These are phyloP conservation scores for Pisolithus microcarpus DNA, from an alignment of 768 basidiomycete genomes.

Conservation along the genomic window DNA sequence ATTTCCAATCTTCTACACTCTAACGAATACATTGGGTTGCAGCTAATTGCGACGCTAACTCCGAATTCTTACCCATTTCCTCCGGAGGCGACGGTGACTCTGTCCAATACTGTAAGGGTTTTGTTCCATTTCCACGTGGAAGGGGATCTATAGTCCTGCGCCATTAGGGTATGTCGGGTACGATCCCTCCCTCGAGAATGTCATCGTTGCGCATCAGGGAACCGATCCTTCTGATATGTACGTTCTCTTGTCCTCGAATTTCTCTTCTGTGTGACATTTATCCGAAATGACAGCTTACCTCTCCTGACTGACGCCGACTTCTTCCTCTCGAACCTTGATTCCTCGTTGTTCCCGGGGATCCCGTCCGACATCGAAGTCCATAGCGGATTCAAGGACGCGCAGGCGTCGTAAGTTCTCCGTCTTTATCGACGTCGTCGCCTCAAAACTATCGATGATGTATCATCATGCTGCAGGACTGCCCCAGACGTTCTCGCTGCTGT, in stretches of 20 bases:
- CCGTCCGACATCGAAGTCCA: conserved; percentile 34
- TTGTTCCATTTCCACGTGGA: neutral
- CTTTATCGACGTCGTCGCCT: neutral
- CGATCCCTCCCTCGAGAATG: conserved; percentile 26
- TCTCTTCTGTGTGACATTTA: neutral
- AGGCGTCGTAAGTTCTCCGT: conserved; percentile 30
- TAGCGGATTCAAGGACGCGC: conserved; percentile 36
- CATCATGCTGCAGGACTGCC: conserved; percentile 29
- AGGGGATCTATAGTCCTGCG: neutral
- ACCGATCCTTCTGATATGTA: conserved; percentile 34
- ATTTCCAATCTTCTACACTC: too few species aligned
- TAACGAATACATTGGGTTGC: neutral
- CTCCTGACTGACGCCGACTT: conserved; percentile 34
- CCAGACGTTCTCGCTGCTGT: conserved; percentile 34
- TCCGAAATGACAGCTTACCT: conserved; percentile 23
- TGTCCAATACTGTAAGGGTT: conserved; percentile 35
- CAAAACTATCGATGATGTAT: neutral
- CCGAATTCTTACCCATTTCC: conserved; percentile 37
- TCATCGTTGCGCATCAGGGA: conserved; percentile 40
- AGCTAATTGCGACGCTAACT: conserved; percentile 42
- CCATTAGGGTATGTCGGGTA: conserved; percentile 25
- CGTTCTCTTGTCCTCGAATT: neutral
- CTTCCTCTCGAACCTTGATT: conserved; percentile 25
- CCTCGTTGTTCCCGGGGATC: conserved; percentile 41
- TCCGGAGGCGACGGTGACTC: conserved; percentile 38